Base-by-base conservation (phyloP, 257 asterid genomes). In the Fraxinus pennsylvanica region DNA sequence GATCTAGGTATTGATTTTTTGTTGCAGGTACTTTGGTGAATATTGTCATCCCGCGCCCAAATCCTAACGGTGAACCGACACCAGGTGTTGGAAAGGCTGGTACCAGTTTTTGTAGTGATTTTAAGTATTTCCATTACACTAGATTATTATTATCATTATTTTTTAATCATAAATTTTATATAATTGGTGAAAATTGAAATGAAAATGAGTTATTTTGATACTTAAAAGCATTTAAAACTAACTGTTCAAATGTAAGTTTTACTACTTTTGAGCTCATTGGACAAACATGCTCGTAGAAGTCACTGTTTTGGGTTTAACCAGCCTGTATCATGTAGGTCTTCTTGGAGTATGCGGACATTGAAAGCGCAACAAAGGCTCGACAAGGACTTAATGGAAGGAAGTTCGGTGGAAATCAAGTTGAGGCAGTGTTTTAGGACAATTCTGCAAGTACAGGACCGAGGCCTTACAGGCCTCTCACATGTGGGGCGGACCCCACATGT, bases 381-480 rank as follows among this genome's bases (percentile, higher is more conserved):
- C 89, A 81, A 82, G 95, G 92, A 27, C 76, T 96, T 78, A 87
- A 92, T 50, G 99, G 99, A 68, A 91, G 98, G 75, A 93, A 88
- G 86, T 96, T 96, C 68, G 99, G 97, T 25, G 97, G 92, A 69
- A 96, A 90, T 78, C 88, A 85, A 83, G 98, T 92, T n/a, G 87
- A 88, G 70, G 99, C 97, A 2, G 91, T 91, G 36, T 96, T 88
- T 87, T n/a, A n/a, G n/a, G n/a, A n/a, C n/a, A n/a, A n/a, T n/a
- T n/a, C n/a, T n/a, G n/a, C n/a, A n/a, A n/a, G n/a, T n/a, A n/a
- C n/a, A n/a, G n/a, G n/a, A n/a, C n/a, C n/a, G n/a, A n/a, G n/a
- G n/a, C n/a, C n/a, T n/a, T n/a, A n/a, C n/a, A n/a, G n/a, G n/a
- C n/a, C n/a, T n/a, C n/a, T n/a, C n/a, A n/a, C n/a, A n/a, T n/a